Evolutionary conservation across 2,329 filamentous ascomycete species (phyloP), one percentile per base, ranked within the genome.

Genomic region (Cytospora mali): DNA sequence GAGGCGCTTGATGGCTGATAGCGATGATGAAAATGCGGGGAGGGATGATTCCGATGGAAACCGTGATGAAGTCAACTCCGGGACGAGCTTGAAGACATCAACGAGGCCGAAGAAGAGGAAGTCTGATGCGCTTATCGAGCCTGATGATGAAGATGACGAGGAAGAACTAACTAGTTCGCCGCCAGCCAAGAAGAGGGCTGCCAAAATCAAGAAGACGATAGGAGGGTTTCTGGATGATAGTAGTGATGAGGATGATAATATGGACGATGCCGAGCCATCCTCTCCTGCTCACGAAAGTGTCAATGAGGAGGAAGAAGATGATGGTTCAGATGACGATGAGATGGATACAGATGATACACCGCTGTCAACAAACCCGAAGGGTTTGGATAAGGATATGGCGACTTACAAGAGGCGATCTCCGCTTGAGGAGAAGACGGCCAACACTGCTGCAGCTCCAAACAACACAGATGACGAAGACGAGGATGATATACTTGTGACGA

Each of bases 221-320:
- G 59, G 55, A 52, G 62, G 64, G 9, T 28, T 66, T 48, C 42
- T 64, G 33, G 57, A 57, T 25, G 68, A 67, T 13, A 66, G 68
- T 7, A 69, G 67, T 16, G 71, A 72, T n/a, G 73, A 76, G 5
- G 77, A 77, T 21, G 75, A 74, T 21, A 69, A 70, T 6, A 64
- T 64, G 62, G 21, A 61, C 14, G 64, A 62, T n/a, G 62, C 56
- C 25, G 55, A 49, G 29, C 42, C 64, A 2, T 60, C 55, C 2
- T 57, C 58, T 29, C 56, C 58, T 23, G 55, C 42, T 9, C 9
- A 29, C 16, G 53, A n/a, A 10, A 50, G 27, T 27, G 56, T 42
- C 6, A 56, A 46, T 39, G 63, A 55, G 2, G 60, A 39, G 27
- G 50, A 60, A 21, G 55, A 55, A 10, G 35, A 60, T 14, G 64